phyloP scores from a whole-genome alignment of 2,329 filamentous ascomycete species.

The Pseudogymnoascus sp. region DNA sequence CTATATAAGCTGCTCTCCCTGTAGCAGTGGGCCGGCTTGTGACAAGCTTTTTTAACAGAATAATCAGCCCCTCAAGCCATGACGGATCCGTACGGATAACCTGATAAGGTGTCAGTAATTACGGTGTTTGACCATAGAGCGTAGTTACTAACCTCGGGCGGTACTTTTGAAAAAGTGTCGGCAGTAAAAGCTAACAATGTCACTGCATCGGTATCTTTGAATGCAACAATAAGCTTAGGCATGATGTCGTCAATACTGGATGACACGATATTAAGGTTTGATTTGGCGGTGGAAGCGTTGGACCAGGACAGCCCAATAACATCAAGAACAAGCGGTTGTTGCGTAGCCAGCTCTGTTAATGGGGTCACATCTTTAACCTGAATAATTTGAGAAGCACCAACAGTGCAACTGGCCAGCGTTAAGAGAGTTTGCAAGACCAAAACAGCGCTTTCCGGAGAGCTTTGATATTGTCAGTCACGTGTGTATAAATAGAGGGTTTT shows the following conservation, averaged over 20 bases:
- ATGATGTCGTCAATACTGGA: constrained; percentile 44
- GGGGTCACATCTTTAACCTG: constrained; percentile 46
- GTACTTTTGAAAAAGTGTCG: constrained; percentile 44
- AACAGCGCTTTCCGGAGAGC: constrained; percentile 46
- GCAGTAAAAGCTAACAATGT: constrained; percentile 54
- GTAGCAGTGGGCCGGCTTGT: constrained; percentile 48
- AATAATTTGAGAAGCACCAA: constrained; percentile 46
- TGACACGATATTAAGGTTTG: constrained; percentile 30
- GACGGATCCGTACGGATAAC: constrained; percentile 42
- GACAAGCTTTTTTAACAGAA: constrained; percentile 48
- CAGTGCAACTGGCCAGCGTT: constrained; percentile 46
- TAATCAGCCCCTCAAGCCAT: constrained; percentile 47
- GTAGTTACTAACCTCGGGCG: constrained; percentile 39
- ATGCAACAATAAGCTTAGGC: constrained; percentile 45
- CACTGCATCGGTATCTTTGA: constrained; percentile 53
- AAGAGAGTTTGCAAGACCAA: constrained; percentile 53
- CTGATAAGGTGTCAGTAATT: constrained; percentile 29
- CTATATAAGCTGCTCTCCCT: constrained; percentile 53
- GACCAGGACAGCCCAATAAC: constrained; percentile 53
- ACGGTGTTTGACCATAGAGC: neutral
- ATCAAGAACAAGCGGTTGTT: constrained; percentile 48
- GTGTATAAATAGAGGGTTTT: neutral
- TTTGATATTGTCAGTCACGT: constrained; percentile 27
- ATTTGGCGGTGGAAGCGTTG: constrained; percentile 36
- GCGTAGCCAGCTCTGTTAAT: constrained; percentile 51